Conservation (phyloP, 371 early-diverging fungal species). For the Furculomyces boomerangus region DNA sequence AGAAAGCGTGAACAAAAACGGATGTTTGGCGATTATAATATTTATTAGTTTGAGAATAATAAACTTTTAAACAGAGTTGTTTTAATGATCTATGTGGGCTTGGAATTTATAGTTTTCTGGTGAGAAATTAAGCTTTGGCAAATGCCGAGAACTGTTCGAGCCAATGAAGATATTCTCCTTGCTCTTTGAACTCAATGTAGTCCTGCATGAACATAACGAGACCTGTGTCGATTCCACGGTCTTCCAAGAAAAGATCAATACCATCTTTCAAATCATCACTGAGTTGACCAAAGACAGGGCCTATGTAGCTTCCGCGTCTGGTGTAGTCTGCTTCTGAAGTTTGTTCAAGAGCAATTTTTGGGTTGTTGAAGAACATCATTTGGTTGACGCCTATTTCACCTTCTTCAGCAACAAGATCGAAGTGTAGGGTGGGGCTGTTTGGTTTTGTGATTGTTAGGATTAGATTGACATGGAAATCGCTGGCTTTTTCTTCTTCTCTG, state of each 20-base stretch:
- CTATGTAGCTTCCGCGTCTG: slow-evolving; percentile 72
- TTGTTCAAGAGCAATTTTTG: slow-evolving; percentile 40
- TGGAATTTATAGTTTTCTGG: not conserved
- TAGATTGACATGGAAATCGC: slow-evolving; percentile 53
- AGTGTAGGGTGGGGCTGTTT: slow-evolving; percentile 36
- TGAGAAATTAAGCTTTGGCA: slow-evolving; percentile 38
- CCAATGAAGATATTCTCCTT: slow-evolving; percentile 81
- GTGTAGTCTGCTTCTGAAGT: slow-evolving; percentile 83
- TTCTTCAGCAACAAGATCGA: slow-evolving; percentile 64
- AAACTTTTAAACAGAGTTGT: not conserved
- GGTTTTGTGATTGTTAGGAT: slow-evolving; percentile 63
- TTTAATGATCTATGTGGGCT: not conserved
- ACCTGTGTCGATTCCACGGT: slow-evolving; percentile 65
- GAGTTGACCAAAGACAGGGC: slow-evolving; percentile 80
- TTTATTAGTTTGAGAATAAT: not conserved
- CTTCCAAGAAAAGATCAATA: slow-evolving; percentile 69
- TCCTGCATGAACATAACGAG: slow-evolving; percentile 68
- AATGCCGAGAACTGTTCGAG: slow-evolving; percentile 58
- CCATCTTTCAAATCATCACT: slow-evolving; percentile 67
- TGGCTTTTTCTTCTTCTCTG: slow-evolving; percentile 26
- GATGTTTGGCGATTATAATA: too few species aligned
- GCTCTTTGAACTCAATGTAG: slow-evolving; percentile 88
- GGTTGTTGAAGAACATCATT: slow-evolving; percentile 42
- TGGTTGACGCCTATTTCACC: slow-evolving; percentile 70
- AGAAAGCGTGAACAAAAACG: too few species aligned